phyloP scores from a whole-genome alignment of 495 filamentous ascomycete species.

The Pseudoneurospora amorphoporcata region DNA sequence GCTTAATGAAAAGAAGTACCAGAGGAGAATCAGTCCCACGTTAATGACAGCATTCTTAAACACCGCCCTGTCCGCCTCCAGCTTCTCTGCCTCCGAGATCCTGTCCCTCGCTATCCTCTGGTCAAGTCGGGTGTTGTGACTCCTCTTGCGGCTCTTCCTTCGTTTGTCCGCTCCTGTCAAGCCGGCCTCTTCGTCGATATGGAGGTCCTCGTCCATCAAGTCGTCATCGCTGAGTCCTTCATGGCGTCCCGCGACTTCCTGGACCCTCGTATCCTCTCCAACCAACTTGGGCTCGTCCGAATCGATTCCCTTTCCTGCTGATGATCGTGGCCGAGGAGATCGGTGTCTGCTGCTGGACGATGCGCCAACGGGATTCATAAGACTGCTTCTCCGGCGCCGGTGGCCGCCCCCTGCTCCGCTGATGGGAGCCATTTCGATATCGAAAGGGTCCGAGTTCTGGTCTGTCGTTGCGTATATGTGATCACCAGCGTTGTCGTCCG shows the following conservation, averaged over 20 bases:
- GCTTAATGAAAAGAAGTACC: constrained; percentile 90
- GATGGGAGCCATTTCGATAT: constrained; percentile 40
- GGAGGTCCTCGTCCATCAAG: constrained; percentile 57
- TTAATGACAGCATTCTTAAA: constrained; percentile 60
- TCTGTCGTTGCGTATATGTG: neutral
- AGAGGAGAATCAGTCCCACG: constrained; percentile 65
- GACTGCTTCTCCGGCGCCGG: constrained; percentile 51
- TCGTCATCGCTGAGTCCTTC: constrained; percentile 14
- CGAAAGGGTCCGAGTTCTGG: constrained; percentile 14
- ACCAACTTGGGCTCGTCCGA: constrained; percentile 31
- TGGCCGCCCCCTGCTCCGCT: constrained; percentile 29
- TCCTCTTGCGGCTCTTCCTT: constrained; percentile 52
- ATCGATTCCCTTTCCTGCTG: constrained; percentile 18
- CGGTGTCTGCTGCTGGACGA: constrained; percentile 32
- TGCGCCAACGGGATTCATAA: constrained; percentile 35
- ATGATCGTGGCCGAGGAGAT: constrained; percentile 36
- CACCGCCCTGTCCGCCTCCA: constrained; percentile 60
- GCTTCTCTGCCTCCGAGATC: constrained; percentile 52
- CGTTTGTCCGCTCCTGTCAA: constrained; percentile 62
- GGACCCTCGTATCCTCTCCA: constrained; percentile 25
- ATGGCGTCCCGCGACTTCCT: constrained; percentile 14
- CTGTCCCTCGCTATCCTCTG: constrained; percentile 55
- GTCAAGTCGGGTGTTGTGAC: constrained; percentile 60
- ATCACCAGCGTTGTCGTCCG: neutral
- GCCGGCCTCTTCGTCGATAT: constrained; percentile 84